phyloP scores from a whole-genome alignment of 2,329 filamentous ascomycete species.

The Cercospora berteroae region DNA sequence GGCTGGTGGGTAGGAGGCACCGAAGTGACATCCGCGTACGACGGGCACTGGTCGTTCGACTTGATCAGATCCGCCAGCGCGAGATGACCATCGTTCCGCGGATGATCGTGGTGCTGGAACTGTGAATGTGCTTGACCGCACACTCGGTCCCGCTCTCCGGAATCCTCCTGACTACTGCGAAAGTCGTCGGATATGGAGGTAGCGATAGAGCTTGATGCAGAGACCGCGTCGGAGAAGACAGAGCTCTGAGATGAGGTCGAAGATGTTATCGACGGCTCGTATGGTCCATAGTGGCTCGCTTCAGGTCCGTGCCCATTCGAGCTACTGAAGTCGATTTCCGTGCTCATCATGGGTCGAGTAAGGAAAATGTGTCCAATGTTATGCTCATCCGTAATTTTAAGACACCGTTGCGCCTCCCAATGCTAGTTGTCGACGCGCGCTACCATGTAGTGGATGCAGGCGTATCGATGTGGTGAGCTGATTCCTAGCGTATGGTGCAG shows the following conservation, averaged over 20 bases:
- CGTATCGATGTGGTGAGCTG: slow-evolving; percentile 2
- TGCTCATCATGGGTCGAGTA: slow-evolving; percentile 31
- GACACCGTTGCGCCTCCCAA: slow-evolving; percentile 33
- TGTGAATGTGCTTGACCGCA: slow-evolving; percentile 28
- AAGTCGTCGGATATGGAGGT: slow-evolving; percentile 60
- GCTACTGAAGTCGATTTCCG: slow-evolving; percentile 20
- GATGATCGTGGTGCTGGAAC: slow-evolving; percentile 16
- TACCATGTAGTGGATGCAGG: slow-evolving; percentile 24
- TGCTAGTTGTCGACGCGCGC: slow-evolving; percentile 29
- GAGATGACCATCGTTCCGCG: slow-evolving; percentile 11
- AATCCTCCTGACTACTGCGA: slow-evolving; percentile 44
- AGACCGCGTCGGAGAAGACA: slow-evolving; percentile 67
- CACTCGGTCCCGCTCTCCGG: slow-evolving; percentile 25
- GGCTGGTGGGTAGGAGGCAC: slow-evolving; percentile 61
- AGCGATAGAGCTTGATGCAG: slow-evolving; percentile 51
- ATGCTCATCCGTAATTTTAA: slow-evolving; percentile 25
- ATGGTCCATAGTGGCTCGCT: slow-evolving; percentile 49
- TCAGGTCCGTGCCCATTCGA: slow-evolving; percentile 37
- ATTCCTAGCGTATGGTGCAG: not conserved
- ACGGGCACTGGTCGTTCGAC: slow-evolving; percentile 24
- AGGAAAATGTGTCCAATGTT: slow-evolving; percentile 30
- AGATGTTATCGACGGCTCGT: slow-evolving; percentile 68
- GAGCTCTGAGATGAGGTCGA: slow-evolving; percentile 75
- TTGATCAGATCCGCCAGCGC: slow-evolving; percentile 15
- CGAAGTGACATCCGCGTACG: slow-evolving; percentile 42